Base-by-base conservation (phyloP, 1,139 yeast species). In the Saccharomyces hybrid region DNA sequence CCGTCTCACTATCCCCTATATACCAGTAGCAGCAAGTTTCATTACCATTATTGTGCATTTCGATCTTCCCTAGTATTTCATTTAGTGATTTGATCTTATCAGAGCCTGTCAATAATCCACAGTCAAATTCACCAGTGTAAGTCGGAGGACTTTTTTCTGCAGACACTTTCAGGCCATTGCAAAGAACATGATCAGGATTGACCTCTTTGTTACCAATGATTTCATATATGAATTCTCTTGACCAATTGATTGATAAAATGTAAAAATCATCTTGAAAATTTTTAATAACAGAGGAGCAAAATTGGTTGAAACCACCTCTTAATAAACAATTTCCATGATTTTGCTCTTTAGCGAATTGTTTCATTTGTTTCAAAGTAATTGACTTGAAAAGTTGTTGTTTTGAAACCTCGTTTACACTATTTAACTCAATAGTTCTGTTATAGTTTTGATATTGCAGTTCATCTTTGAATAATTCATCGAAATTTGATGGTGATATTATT, bases 1-100 rank as follows among this genome's bases (percentile, higher is more conserved):
- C 72, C 2, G 69, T 64, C 49, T 65, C 68, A 53, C 72, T 69
- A 53, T 69, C 72, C 14, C 72, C 72, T 27, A 68, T 54, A 54
- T 65, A 69, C 69, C 71, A 67, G 21, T 55, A 16, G 4, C 44
- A 19, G 46, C 50, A 26, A 14, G 26, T n/a, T 7, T 27, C 29
- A 2, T 48, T 26, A 2, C 14, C 49, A 2, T 29, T 14, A 6
- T 19, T 11, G 31, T 31, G 2, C 14, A 48, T 14, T 28, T 42
- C 42, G 26, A 8, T 21, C 24, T n/a, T 51, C 1, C 27, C 28
- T 16, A 49, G 2, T 2, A 63, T 54, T n/a, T 55, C 46, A 11
- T 53, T 57, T 24, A 64, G 44, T 3, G 49, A 48, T 5, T 31
- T 47, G 14, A 63, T 55, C 57, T 68, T 68, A 55, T 68, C 71